These are phyloP conservation scores for Aaosphaeria arxii DNA, from an alignment of 2,329 filamentous ascomycete genomes.

Conservation along the genomic window DNA sequence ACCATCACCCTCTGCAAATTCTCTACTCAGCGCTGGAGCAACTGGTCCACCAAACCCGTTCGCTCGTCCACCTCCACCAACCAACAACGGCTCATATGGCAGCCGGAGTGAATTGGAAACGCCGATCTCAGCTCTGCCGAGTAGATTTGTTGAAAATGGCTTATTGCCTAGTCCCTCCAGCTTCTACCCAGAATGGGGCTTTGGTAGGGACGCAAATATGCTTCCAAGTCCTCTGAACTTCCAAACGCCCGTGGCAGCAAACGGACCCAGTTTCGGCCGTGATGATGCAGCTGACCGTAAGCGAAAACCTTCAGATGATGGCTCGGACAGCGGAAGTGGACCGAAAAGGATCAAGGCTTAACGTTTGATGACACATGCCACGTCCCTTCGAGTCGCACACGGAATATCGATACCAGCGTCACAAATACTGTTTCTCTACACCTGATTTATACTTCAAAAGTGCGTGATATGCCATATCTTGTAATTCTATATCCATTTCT, in stretches of 20 bases:
- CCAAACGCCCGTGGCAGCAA: constrained; percentile 67
- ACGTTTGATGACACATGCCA: neutral
- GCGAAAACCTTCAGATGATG: constrained; percentile 40
- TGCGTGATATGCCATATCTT: too few species aligned
- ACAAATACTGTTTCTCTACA: too few species aligned
- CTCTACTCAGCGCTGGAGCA: constrained; percentile 84
- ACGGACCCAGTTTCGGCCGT: constrained; percentile 43
- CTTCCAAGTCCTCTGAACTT: constrained; percentile 91
- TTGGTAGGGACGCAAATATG: constrained; percentile 75
- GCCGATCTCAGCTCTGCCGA: constrained; percentile 90
- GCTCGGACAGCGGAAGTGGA: constrained; percentile 30
- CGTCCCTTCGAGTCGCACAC: too few species aligned
- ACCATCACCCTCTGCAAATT: constrained; percentile 83
- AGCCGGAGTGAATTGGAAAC: constrained; percentile 58
- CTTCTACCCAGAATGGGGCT: constrained; percentile 91
- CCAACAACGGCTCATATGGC: constrained; percentile 47
- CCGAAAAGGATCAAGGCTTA: constrained; percentile 38
- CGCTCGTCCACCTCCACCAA: constrained; percentile 77
- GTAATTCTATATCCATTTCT: too few species aligned
- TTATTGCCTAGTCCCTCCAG: constrained; percentile 86
- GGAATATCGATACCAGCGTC: too few species aligned
- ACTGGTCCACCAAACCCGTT: constrained; percentile 94
- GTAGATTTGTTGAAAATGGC: constrained; percentile 82
- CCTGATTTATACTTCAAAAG: too few species aligned
- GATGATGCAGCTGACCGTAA: constrained; percentile 40